Base-by-base conservation (phyloP, 2,329 filamentous ascomycete species). In the Daldinia eschscholtzii region DNA sequence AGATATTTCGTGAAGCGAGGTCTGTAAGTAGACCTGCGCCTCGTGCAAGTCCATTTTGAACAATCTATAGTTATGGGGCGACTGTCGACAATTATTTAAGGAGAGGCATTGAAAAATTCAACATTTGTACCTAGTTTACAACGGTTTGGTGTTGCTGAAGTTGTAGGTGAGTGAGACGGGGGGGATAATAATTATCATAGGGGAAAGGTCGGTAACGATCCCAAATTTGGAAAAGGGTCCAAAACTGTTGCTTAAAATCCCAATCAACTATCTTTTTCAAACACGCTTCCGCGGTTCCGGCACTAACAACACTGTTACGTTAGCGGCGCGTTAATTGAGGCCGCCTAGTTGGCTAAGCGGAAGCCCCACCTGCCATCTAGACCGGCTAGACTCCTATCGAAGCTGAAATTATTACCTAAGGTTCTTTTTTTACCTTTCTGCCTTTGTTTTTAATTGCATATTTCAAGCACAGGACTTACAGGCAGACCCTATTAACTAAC, bases 41-140 rank as follows among this genome's bases (percentile, higher is more conserved):
- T 89, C 86, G 76, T 89, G 86, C 62, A 91, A 81, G 76, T 92
- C 89, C 89, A 92, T 92, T 73, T 69, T 60, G 44, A 20, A 46
- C 57, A 35, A 60, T 48, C 53, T 60, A 23, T 23, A 42, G 58
- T 61, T 61, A 37, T 9, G 44, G n/a, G 33, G 33, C 9, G 33
- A 35, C 6, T 48, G 4, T 39, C 33, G n/a, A 44, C 6, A 15
- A 42, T n/a, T 56, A 20, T 67, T 42, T 42, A 53, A 59, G 9
- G 42, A 61, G 12, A 65, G 44, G 50, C 61, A 66, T 67, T 57
- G 33, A 23, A 73, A 65, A 13, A 20, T 60, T 50, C 44, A 44
- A 37, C 50, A 39, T 53, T 35, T 39, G 46, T 23, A 23, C 20
- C 20, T 23, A 23, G 30, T 60, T 41, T 52, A 26, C 12, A 56